Base-by-base conservation (phyloP, 2,329 filamentous ascomycete species). In the Arachnopeziza araneosa region DNA sequence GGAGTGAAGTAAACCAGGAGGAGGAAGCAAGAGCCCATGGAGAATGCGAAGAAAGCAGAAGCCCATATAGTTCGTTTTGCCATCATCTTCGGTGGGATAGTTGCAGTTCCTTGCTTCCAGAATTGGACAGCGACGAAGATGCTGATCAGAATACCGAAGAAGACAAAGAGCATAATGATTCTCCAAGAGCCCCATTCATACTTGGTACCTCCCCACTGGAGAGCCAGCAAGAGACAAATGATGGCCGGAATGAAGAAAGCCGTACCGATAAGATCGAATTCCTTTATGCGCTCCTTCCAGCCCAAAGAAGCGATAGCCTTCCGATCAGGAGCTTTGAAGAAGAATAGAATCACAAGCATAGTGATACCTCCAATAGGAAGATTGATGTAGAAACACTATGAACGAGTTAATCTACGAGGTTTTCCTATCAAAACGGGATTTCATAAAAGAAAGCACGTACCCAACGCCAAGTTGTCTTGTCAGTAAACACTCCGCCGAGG, bases 1-100 rank as follows among this genome's bases (percentile, higher is more conserved):
- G 81, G 76, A 24, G 79, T 73, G 48, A 75, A 75, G 30, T 79
- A 76, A 63, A 76, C 76, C 52, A 77, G 65, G 30, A 75, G 64
- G 60, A 77, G 73, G 60, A 78, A 69, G 55, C 67, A 70, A 32
- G 67, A 63, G 21, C 68, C 68, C 52, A 78, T 67, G 59, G 70
- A 74, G 58, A 73, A 70, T 7, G 72, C 59, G 59, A 73, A 76
- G 30, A 65, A 65, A 23, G 69, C 60, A 2, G 74, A 71, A 12
- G 66, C 65, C 48, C 68, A 68, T 55, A 78, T 72, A 52, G 69
- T 74, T 19, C 76, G 71, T 26, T 75, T 68, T 49, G 66, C 70
- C 56, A 78, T 62, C 56, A 78, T 72, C 17, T 70, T 71, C 6
- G 72, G 73, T 22, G 76, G 75, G 14, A 78, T 68, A 1, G 75